Evolutionary conservation across 495 filamentous ascomycete genomes (phyloP).

Genomic region (Daldinia grandis): DNA sequence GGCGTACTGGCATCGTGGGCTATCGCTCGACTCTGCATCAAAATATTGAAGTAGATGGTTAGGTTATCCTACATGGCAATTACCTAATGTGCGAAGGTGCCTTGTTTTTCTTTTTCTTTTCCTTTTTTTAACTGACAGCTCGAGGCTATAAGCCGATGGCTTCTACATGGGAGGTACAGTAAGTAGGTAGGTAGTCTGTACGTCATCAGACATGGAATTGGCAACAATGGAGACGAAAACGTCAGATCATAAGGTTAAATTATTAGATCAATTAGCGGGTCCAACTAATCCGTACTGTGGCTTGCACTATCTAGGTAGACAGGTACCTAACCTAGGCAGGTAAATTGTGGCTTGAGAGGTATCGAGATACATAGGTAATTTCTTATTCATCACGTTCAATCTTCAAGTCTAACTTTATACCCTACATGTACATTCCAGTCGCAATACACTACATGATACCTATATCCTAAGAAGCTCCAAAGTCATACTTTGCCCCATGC

Average conservation of each 20-base stretch:
- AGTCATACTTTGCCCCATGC: slow-evolving; percentile 16
- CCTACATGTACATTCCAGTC: neutral
- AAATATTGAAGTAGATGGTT: too few relatives aligned
- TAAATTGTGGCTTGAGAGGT: neutral
- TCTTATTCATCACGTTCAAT: neutral
- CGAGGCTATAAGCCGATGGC: neutral
- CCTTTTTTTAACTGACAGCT: neutral
- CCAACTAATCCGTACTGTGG: too few relatives aligned
- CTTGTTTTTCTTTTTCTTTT: neutral
- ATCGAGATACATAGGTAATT: neutral
- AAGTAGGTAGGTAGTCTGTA: too few relatives aligned
- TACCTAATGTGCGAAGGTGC: too few relatives aligned
- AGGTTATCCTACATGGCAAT: too few relatives aligned
- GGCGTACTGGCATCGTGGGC: slow-evolving; percentile 12
- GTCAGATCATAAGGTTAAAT: neutral
- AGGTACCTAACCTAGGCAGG: too few relatives aligned
- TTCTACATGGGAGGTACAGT: neutral
- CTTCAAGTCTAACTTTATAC: too few relatives aligned
- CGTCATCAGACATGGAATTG: neutral
- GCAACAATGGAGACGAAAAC: too few relatives aligned
- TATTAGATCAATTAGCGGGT: neutral
- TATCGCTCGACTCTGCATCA: neutral
- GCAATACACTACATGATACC: neutral
- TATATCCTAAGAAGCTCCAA: neutral
- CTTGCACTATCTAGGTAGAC: too few relatives aligned